Percentiles rank a stretch among this genome's conserved stretches.
phyloP scores from a whole-genome alignment of 352 stramenopile species.

The Phytophthora cactorum region DNA sequence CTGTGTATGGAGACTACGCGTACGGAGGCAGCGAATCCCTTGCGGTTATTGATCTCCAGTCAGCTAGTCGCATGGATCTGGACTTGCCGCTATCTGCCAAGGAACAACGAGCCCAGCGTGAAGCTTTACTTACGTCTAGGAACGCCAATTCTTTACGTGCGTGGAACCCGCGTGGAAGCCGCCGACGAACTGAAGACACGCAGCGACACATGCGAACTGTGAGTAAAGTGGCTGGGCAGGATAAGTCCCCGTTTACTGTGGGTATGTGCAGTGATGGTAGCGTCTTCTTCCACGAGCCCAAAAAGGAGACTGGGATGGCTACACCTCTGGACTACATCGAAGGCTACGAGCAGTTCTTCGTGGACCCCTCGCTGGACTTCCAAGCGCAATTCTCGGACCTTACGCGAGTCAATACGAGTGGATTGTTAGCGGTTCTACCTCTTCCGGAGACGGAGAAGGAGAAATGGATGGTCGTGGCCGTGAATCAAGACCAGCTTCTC shows the following conservation, averaged over 20 bases:
- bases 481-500: conserved; percentile 75
- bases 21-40: conserved; percentile 78
- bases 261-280: conserved; percentile 87
- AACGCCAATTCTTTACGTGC: conserved; percentile 43
- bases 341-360: conserved; percentile 86
- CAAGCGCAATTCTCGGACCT: conserved; percentile 82
- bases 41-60: conserved; percentile 66
- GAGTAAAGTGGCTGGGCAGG: conserved; percentile 67
- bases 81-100: conserved; percentile 72
- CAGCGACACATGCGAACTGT: conserved; percentile 79
- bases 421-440: conserved; percentile 67
- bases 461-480: conserved; percentile 80
- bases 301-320: conserved; percentile 58
- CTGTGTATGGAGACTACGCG: conserved; percentile 75
- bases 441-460: conserved; percentile 60
- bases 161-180: conserved; percentile 49
- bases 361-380: conserved; percentile 75
- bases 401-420: conserved; percentile 76
- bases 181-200: conserved; percentile 53
- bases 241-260: conserved; percentile 68
- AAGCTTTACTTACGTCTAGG: conserved; percentile 39
- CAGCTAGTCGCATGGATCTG: conserved; percentile 67
- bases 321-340: conserved; percentile 77
- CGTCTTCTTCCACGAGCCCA: conserved; percentile 75
- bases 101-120: conserved; percentile 57